These are phyloP conservation scores for Cercospora berteroae DNA, from an alignment of 2,329 filamentous ascomycete species.

Conservation along the genomic window DNA sequence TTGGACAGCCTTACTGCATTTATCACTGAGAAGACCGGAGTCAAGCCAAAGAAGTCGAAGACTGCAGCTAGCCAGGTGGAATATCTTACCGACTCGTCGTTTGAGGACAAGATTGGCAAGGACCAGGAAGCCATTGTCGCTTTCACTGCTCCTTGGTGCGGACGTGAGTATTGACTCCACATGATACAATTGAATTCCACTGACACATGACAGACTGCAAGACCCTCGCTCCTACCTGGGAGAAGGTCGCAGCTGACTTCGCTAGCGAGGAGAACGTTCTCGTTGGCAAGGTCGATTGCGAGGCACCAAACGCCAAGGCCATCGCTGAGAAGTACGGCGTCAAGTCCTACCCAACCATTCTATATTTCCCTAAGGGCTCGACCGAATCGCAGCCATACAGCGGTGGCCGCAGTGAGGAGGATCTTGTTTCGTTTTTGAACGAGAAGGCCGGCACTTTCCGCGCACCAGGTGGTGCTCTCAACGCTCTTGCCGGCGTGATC, in stretches of 20 bases:
- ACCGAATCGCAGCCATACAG: slow-evolving; percentile 69
- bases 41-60: slow-evolving; percentile 74
- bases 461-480: slow-evolving; percentile 73
- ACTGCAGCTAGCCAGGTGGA: slow-evolving; percentile 71
- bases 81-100: slow-evolving; percentile 76
- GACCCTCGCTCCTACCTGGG: slow-evolving; percentile 84
- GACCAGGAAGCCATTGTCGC: slow-evolving; percentile 91
- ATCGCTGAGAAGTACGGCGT: slow-evolving; percentile 74
- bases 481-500: slow-evolving; percentile 77
- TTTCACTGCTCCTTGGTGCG: slow-evolving; percentile 98
- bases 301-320: slow-evolving; percentile 79
- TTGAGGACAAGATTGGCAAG: slow-evolving; percentile 72
- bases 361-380: slow-evolving; percentile 89
- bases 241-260: slow-evolving; percentile 80
- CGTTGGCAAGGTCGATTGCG: slow-evolving; percentile 93
- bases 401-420: slow-evolving; percentile 72
- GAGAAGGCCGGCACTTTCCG: slow-evolving; percentile 85
- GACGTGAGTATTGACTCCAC: slow-evolving; percentile 66
- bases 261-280: slow-evolving; percentile 72
- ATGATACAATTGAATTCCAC: background rate
- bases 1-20: slow-evolving; percentile 80
- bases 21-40: slow-evolving; percentile 80
- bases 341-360: slow-evolving; percentile 90
- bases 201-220: slow-evolving; percentile 76
- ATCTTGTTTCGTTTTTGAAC: slow-evolving; percentile 80